Conservation (phyloP, 225 moss, liverwort and hornwort species). For the Takakia lepidozioides region DNA sequence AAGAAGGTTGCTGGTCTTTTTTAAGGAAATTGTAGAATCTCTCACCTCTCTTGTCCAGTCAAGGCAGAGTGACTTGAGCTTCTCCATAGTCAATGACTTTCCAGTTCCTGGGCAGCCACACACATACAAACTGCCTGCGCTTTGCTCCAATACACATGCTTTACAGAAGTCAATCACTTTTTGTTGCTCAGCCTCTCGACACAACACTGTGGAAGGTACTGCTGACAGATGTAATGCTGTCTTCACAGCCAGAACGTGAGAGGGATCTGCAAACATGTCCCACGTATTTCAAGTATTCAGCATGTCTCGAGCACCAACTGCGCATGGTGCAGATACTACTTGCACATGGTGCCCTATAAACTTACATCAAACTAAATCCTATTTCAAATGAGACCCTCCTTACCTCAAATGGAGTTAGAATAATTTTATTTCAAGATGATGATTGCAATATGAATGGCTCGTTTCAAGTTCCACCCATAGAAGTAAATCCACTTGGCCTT, state of each 20-base stretch:
- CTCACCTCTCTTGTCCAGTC: conserved; percentile 70
- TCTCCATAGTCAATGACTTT: conserved; percentile 82
- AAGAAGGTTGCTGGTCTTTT: too few species aligned
- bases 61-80: conserved; percentile 51
- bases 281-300: background rate
- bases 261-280: conserved; percentile 27
- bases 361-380: too few species aligned
- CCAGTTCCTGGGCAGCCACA: conserved; percentile 94
- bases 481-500: too few species aligned
- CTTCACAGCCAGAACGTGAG: conserved; percentile 58
- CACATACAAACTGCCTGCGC: conserved; percentile 70
- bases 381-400: too few species aligned
- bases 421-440: background rate
- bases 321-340: background rate
- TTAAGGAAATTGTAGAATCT: conserved; percentile 6
- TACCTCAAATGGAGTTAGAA: too few species aligned
- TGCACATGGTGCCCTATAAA: too few species aligned
- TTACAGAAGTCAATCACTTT: conserved; percentile 69
- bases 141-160: conserved; percentile 55
- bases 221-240: conserved; percentile 76
- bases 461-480: too few species aligned
- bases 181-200: conserved; percentile 67
- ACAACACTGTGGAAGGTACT: conserved; percentile 59
- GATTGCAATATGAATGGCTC: too few species aligned
- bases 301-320: background rate